Evolutionary conservation across 768 basidiomycete species (phyloP), one percentile per base, ranked within the genome.

Genomic region (Boletellus sp.): DNA sequence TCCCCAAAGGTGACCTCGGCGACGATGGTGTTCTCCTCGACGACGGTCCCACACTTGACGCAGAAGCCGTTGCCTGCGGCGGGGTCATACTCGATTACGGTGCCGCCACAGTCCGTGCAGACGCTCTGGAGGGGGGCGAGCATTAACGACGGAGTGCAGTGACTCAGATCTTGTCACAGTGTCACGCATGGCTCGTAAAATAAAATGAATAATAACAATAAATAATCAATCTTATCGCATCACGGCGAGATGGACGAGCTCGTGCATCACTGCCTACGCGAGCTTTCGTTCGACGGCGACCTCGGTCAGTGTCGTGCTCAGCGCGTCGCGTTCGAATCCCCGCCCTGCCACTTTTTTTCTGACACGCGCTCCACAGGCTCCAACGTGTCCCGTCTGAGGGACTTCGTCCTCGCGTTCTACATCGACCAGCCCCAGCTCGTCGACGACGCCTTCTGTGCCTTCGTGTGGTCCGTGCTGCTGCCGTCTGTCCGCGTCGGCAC

Each of bases 1-100:
- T 99, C 96, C n/a, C 93, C 92, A 58, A 99, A 99, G 1, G 85
- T 83, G 48, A 99, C 82, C 65, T 99, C 96, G 54, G 86, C 89
- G 10, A 97, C 91, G 52, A 98, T 93, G 3, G 87, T 83, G 62
- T 92, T 94, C 69, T 96, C 91, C 70, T 95, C 92, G 10, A 95
- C 76, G 16, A 98, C 93, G 7, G 85, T 88, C 40, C 91, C 92
- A 59, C 94, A 97, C 57, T 79, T 74, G 1, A 87, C 79, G 58
- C 92, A 94, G 63, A 91, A 88, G 6, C 87, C 88, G 55, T 89
- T 89, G 9, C 90, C 90, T 6, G 88, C 87, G 12, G 88, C 83
- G 28, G 83, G 73, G 67, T 91, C 87, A 65, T 91, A 91, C 64
- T 90, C 89, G 55, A 92, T 90, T 13, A 89, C 84, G 0, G 84